Base-by-base conservation (phyloP, 192 early-diverging fungal species). In the Entrophospora sp. region DNA sequence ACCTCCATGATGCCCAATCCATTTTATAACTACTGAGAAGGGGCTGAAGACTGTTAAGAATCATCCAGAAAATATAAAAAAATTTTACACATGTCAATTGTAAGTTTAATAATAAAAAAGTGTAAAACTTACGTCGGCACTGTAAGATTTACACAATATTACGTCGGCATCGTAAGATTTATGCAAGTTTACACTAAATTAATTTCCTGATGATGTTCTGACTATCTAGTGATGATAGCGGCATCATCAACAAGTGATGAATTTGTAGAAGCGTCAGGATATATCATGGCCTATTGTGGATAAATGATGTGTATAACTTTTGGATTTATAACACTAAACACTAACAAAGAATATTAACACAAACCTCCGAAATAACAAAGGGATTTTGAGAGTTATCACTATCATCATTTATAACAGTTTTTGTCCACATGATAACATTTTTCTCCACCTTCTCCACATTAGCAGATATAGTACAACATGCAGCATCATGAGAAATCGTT, bases 1-100 rank as follows among this genome's bases (percentile, higher is more conserved):
- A 61, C 1, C 31, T 61, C 40, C 60, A 61, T 45, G 27, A 14
- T n/a, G 60, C 42, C 57, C 60, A 61, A 61, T 45, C 60, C 40
- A 61, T 61, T 61, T 61, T 32, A 30, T 61, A 44, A 61, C 37
- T 61, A 12, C 31, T 35, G 12, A 61, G 27, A 28, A 61, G 44
- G n/a, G 31, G 27, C 28, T n/a, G 31, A 34, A 45, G 40, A 61
- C 22, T 8, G 35, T 59, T 59, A n/a, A n/a, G n/a, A n/a, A n/a
- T n/a, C n/a, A n/a, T n/a, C n/a, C n/a, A n/a, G n/a, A n/a, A n/a
- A n/a, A n/a, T n/a, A n/a, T n/a, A n/a, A n/a, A n/a, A n/a, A n/a
- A n/a, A n/a, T n/a, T n/a, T n/a, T n/a, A n/a, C n/a, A n/a, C n/a
- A n/a, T n/a, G n/a, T n/a, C n/a, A n/a, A n/a, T n/a, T n/a, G n/a